Evolutionary conservation across 768 basidiomycete genomes (phyloP).

Genomic region (Filobasidium wieringae): DNA sequence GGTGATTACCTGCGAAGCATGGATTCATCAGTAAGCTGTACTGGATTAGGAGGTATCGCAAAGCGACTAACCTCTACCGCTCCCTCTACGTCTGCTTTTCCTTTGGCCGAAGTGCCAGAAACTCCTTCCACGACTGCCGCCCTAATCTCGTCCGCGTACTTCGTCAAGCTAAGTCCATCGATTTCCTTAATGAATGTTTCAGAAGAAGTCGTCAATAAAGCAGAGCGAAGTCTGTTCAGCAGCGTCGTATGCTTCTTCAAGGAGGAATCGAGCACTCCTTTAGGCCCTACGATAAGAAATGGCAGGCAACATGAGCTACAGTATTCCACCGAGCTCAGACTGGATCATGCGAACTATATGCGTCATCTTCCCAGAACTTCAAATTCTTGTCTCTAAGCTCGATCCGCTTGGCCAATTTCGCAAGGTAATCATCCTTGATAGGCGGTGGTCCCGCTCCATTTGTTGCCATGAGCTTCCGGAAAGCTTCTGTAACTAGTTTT

Average conservation of each 20-base stretch:
- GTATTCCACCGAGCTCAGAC: not conserved
- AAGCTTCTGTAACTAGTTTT: no score
- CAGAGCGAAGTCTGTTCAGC: constrained; percentile 82
- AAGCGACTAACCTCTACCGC: constrained; percentile 65
- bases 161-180: constrained; percentile 76
- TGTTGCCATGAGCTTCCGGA: not conserved
- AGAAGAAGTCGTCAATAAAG: constrained; percentile 45
- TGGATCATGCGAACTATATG: constrained; percentile 21
- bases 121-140: constrained; percentile 77
- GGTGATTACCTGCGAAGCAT: constrained; percentile 58
- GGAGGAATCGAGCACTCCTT: constrained; percentile 74
- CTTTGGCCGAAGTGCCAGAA: constrained; percentile 42
- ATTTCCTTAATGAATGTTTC: constrained; percentile 88
- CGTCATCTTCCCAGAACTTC: constrained; percentile 33
- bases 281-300: constrained; percentile 45
- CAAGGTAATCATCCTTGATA: constrained; percentile 33
- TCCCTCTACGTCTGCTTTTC: constrained; percentile 85
- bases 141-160: constrained; percentile 90
- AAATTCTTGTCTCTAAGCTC: constrained; percentile 27
- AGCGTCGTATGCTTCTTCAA: constrained; percentile 90
- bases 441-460: not conserved
- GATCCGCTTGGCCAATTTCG: constrained; percentile 25
- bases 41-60: not conserved
- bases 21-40: not conserved
- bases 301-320: not conserved